Evolutionary conservation across 805 yeast genomes (phyloP).

Genomic region (Helenozyma baotianmanensis): DNA sequence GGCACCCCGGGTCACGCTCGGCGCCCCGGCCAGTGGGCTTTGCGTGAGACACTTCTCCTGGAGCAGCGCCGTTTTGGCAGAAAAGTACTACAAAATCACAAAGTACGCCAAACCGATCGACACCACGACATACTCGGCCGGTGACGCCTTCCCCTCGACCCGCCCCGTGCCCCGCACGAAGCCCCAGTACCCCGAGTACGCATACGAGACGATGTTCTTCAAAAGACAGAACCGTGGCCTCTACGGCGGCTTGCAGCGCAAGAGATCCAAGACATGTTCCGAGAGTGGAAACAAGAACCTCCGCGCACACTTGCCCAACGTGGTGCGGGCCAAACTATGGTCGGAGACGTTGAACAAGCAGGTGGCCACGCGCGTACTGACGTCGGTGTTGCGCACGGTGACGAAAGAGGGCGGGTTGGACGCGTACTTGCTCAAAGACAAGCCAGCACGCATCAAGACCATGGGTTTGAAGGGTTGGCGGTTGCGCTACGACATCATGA

Average conservation of each 20-base stretch:
- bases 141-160: conserved; percentile 26
- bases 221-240: conserved; percentile 85
- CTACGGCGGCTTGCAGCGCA: conserved; percentile 82
- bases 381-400: conserved; percentile 81
- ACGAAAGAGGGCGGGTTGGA: conserved; percentile 95
- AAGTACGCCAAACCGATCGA: conserved; percentile 37
- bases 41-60: too few species aligned
- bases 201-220: conserved; percentile 70
- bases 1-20: too few species aligned
- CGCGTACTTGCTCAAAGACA: conserved; percentile 79
- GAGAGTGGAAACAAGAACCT: conserved; percentile 72
- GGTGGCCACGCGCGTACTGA: conserved; percentile 59
- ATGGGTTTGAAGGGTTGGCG: conserved; percentile 92
- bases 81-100: conserved; percentile 38
- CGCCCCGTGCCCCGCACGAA: conserved; percentile 10
- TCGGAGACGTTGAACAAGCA: conserved; percentile 66
- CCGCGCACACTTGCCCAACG: conserved; percentile 78
- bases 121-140: conserved; percentile 30
- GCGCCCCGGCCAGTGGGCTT: neutral
- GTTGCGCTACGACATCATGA: conserved; percentile 70
- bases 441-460: conserved; percentile 85
- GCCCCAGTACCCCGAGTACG: conserved; percentile 23
- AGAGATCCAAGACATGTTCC: conserved; percentile 71
- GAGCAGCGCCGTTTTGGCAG: conserved; percentile 12
- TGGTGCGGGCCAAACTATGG: conserved; percentile 73